Base-by-base conservation (phyloP, 768 basidiomycete species). In the Tricholoma terreum region DNA sequence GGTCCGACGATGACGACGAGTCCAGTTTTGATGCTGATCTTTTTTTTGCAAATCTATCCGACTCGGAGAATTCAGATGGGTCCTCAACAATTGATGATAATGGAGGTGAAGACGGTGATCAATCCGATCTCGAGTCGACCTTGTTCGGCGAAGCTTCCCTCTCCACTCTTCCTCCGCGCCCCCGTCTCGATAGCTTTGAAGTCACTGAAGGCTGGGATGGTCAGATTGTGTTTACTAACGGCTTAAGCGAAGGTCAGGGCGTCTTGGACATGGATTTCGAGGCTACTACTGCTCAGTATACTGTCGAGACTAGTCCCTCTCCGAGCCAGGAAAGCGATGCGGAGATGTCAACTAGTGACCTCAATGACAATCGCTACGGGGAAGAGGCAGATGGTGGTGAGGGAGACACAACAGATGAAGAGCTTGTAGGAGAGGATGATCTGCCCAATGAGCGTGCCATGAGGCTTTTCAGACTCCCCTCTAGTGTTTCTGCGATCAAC, bases 341-440 rank as follows among this genome's bases (percentile, higher is more conserved):
- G 22, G 72, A 79, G 56, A 71, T 81, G 77, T 71, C 73, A 14
- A 75, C 73, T 3, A 63, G 61, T 10, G 73, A 74, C 34, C 67
- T 69, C 62, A 77, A 77, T 40, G 80, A 80, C 34, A 78, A 69
- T 6, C 77, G 79, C 24, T 75, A 82, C 54, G 76, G 77, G 56
- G 73, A 82, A 56, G 80, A 80, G 54, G 76, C 69, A 24, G 78
- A 75, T 46, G 82, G 79, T 36, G 81, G 75, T 55, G 86, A 84
- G 6, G 88, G 89, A 1, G 87, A 91, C 60, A 90, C 90, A 3
- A 92, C 91, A 1, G 90, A 92, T 66, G 88, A 90, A 60, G 90
- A 93, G 59, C 84, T 92, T 51, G 85, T 92, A n/a, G 89, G 87
- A 54, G 80, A 84, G 8, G 81, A 84, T 58, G 84, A 86, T 55